phyloP scores from a whole-genome alignment of 2,329 filamentous ascomycete genomes.

The Cercospora berteroae region DNA sequence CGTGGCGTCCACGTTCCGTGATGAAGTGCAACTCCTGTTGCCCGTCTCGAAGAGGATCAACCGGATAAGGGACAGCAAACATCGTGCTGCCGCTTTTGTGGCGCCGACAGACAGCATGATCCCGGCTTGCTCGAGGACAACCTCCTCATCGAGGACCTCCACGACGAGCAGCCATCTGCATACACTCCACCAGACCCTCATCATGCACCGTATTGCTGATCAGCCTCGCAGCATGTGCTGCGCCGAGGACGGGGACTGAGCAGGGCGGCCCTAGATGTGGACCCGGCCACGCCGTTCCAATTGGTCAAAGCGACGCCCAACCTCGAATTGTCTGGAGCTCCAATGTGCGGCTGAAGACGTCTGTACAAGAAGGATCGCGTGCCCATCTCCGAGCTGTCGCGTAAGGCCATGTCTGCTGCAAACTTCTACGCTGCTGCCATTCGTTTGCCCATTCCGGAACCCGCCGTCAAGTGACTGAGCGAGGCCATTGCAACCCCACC shows the following conservation, averaged over 20 bases:
- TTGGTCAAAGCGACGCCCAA: background rate
- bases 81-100: background rate
- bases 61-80: background rate
- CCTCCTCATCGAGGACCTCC: background rate
- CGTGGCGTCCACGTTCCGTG: background rate
- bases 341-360: conserved; percentile 14
- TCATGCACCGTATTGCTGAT: background rate
- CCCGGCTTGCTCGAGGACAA: background rate
- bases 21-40: background rate
- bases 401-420: conserved; percentile 7
- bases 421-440: conserved; percentile 11
- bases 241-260: background rate
- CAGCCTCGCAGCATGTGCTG: background rate
- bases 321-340: conserved; percentile 7
- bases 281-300: conserved; percentile 6
- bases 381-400: background rate
- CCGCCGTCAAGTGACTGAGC: conserved; percentile 5
- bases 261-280: conserved; percentile 2
- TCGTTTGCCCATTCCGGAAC: conserved; percentile 10
- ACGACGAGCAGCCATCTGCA: background rate
- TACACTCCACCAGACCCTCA: background rate
- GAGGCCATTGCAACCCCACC: conserved; percentile 5
- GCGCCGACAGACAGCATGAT: conserved; percentile 2
- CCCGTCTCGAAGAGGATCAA: background rate
- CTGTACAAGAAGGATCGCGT: background rate